Conservation (phyloP, 805 yeast species). For the Kodamaea hsintzibuensis region DNA sequence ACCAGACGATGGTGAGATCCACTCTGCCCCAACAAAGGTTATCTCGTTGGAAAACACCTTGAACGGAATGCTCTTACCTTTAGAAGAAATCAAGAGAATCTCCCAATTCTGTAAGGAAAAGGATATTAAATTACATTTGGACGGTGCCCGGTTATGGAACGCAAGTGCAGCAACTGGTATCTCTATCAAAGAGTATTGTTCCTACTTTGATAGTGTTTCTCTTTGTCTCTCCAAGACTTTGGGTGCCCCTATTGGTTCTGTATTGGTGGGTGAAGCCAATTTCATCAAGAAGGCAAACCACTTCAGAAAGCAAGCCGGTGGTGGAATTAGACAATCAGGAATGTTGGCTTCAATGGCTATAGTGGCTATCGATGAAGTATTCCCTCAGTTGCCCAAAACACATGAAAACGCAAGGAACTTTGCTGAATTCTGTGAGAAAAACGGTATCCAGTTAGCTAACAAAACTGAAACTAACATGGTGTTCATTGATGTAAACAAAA, state of each 20-base stretch:
- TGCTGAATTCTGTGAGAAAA: slow-evolving; percentile 29
- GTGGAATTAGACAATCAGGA: slow-evolving; percentile 46
- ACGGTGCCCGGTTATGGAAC: slow-evolving; percentile 48
- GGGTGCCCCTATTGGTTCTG: slow-evolving; percentile 47
- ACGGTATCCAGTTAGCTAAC: slow-evolving; percentile 32
- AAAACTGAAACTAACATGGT: slow-evolving; percentile 46
- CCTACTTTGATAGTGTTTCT: slow-evolving; percentile 43
- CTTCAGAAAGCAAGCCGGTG: slow-evolving; percentile 45
- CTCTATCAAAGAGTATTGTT: slow-evolving; percentile 39
- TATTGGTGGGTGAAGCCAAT: slow-evolving; percentile 33
- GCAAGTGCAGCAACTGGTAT: slow-evolving; percentile 43
- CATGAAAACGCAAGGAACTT: slow-evolving; percentile 38
- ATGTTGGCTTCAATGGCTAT: slow-evolving; percentile 42
- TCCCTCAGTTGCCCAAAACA: slow-evolving; percentile 29
- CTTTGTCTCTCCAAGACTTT: slow-evolving; percentile 43
- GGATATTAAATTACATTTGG: slow-evolving; percentile 39
- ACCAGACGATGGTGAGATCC: slow-evolving; percentile 47
- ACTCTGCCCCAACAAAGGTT: slow-evolving; percentile 45
- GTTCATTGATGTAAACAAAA: slow-evolving; percentile 35
- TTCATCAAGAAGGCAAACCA: slow-evolving; percentile 45
- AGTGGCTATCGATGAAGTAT: slow-evolving; percentile 41
- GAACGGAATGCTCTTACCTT: slow-evolving; percentile 43
- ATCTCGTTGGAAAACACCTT: slow-evolving; percentile 45
- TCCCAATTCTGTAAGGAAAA: slow-evolving; percentile 34
- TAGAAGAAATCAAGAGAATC: slow-evolving; percentile 40